Conservation (phyloP, 768 basidiomycete genomes). For the Agrocybe pediades region DNA sequence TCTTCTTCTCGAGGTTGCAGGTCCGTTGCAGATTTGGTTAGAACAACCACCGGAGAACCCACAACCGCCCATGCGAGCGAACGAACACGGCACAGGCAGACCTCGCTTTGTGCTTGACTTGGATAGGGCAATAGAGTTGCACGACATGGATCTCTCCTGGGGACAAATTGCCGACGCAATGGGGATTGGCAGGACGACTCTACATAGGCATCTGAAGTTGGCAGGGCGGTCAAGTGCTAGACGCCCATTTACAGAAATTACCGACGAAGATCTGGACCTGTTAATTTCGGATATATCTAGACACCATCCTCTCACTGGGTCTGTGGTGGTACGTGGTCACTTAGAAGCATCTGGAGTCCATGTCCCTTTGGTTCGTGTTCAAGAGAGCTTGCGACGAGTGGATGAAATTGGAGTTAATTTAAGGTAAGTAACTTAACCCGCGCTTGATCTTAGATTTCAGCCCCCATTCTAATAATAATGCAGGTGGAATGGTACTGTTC, state of each 20-base stretch:
- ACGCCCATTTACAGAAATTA: slow-evolving; percentile 14
- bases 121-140: slow-evolving; percentile 18
- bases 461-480: no score
- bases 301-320: slow-evolving; percentile 27
- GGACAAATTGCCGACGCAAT: slow-evolving; percentile 21
- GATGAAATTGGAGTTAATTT: slow-evolving; percentile 30
- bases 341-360: slow-evolving; percentile 24
- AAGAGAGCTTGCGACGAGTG: slow-evolving; percentile 27
- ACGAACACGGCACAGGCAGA: slow-evolving; percentile 15
- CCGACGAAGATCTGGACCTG: slow-evolving; percentile 22
- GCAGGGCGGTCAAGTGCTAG: slow-evolving; percentile 15
- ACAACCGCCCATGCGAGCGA: no score
- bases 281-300: slow-evolving; percentile 15
- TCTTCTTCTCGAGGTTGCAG: no score
- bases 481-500: slow-evolving; percentile 8
- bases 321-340: slow-evolving; percentile 29
- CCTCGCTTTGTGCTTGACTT: slow-evolving; percentile 22
- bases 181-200: slow-evolving; percentile 18
- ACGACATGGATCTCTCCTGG: slow-evolving; percentile 28
- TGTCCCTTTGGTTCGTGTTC: slow-evolving; percentile 23
- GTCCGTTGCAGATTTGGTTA: no score
- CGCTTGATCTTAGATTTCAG: no score
- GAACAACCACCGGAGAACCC: no score
- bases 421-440: slow-evolving; percentile 18
- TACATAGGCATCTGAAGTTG: slow-evolving; percentile 19